Evolutionary conservation across 805 yeast species (phyloP), one percentile per base, ranked within the genome.

Genomic region (Kodamaea lidongshanica): DNA sequence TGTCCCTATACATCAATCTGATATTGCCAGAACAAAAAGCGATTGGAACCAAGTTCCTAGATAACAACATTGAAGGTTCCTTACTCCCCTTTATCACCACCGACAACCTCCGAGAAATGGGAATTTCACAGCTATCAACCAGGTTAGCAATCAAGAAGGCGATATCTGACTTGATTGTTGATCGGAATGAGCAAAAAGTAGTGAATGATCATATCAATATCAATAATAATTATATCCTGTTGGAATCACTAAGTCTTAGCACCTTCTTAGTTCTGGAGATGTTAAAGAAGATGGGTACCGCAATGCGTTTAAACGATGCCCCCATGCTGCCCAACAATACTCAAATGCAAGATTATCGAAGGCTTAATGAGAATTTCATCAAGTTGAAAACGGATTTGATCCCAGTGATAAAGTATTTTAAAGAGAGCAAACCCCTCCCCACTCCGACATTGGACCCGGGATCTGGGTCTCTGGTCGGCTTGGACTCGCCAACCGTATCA

Each of bases 101-200:
- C 8, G 74, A 70, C 6, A 92, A 86, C 48, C 70, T 88, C 25
- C 62, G 66, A 37, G 95, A 87, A 31, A 58, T 89, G 46, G 94
- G 88, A 2, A 67, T 82, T 1, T 33, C 38, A 5, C 58, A 64
- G 19, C 49, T 81, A 18, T 67, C 70, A 17, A 68, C 71, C 12
- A 65, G 95, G 16, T 61, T 88, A 3, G 50, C 54, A 22, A 57
- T 87, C 23, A 75, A 84, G 49, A 64, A 69, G 29, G 69, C 74
- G 16, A 70, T 86, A 22, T 70, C 74, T 42, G 72, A 66, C 22
- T 56, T 85, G 23, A 53, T 72, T 10, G 42, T 57, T 8, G 50
- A 54, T 6, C 39, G 34, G 11, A 34, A 43, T 21, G 52, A 54
- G 12, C 58, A 54, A 7, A 42, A 37, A 25, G 40, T 51, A 9